Evolutionary conservation across 2,329 filamentous ascomycete genomes (phyloP).

Genomic region (Aspergillus vadensis): DNA sequence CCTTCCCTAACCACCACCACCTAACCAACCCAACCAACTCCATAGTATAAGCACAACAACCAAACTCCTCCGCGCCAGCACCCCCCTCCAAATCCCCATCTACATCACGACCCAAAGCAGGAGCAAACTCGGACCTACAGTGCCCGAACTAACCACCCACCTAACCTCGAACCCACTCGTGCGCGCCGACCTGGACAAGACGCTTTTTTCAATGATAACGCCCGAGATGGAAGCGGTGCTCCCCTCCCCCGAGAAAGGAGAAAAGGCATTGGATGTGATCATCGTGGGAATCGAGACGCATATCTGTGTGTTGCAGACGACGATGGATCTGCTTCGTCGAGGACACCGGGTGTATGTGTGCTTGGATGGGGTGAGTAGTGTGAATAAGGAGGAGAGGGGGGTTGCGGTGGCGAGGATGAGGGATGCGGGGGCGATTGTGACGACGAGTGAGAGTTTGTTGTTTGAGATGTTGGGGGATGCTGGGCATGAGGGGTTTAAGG

Average conservation of each 20-base stretch:
- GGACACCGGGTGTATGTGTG: slow-evolving; percentile 85
- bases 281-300: slow-evolving; percentile 92
- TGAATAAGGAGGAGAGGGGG: slow-evolving; percentile 77
- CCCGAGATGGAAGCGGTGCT: slow-evolving; percentile 60
- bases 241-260: slow-evolving; percentile 33
- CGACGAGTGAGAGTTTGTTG: slow-evolving; percentile 83
- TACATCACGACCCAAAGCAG: slow-evolving; percentile 84
- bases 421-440: slow-evolving; percentile 74
- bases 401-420: slow-evolving; percentile 77
- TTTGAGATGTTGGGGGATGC: slow-evolving; percentile 91
- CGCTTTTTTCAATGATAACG: slow-evolving; percentile 83
- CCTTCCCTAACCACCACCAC: background rate
- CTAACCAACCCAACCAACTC: background rate
- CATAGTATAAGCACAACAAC: slow-evolving; percentile 64
- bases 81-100: slow-evolving; percentile 65
- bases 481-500: slow-evolving; percentile 67
- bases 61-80: slow-evolving; percentile 67
- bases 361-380: slow-evolving; percentile 86
- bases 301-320: slow-evolving; percentile 92
- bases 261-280: slow-evolving; percentile 60
- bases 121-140: slow-evolving; percentile 75
- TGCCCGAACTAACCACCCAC: slow-evolving; percentile 67
- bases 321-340: slow-evolving; percentile 72
- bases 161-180: slow-evolving; percentile 27
- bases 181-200: slow-evolving; percentile 74